Evolutionary conservation across 805 yeast genomes (phyloP), one percentile per base, ranked within the genome.

Genomic region (Vanderwaltozyma verrucispora): DNA sequence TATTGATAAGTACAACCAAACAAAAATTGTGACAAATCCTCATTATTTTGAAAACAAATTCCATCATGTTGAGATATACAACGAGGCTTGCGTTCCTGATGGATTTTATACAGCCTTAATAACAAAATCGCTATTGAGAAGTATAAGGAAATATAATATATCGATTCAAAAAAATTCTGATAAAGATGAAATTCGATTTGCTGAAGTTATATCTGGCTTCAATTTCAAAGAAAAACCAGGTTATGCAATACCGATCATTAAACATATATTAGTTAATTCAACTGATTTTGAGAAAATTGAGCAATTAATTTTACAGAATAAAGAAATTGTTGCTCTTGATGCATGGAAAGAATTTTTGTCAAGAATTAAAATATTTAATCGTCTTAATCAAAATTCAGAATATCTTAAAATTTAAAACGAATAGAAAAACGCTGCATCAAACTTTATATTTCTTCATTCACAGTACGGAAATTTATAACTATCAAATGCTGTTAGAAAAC

Each of bases 181-280:
- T n/a, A n/a, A n/a, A n/a, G n/a, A 28, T 8, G 27, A 15, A 14
- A 41, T 54, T 1, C 42, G 43, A 20, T 51, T 39, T 25, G 5
- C 51, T 8, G 51, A 53, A 11, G 53, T 54, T 2, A 54, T 55
- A 5, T 45, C 48, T 28, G 60, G 59, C 1, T 55, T 54, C 33
- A 45, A 53, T 42, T 55, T 55, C 26, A 49, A 41, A 32, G 41
- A 45, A 28, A 49, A 37, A 26, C 48, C 50, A 4, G 57, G 55
- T 2, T 49, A 39, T 37, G 58, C 57, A 2, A 37, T 53, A 2
- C 55, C 59, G 2, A 36, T 41, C 7, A 41, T 47, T 3, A 36
- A 42, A 6, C 43, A 47, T 11, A 37, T 55, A 2, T 24, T 55
- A 32, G 39, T 54, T 3, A 41, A 28, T 28, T 25, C 35, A 3